Evolutionary conservation across 768 basidiomycete species (phyloP).

Genomic region (Gelatoporia subvermispora): DNA sequence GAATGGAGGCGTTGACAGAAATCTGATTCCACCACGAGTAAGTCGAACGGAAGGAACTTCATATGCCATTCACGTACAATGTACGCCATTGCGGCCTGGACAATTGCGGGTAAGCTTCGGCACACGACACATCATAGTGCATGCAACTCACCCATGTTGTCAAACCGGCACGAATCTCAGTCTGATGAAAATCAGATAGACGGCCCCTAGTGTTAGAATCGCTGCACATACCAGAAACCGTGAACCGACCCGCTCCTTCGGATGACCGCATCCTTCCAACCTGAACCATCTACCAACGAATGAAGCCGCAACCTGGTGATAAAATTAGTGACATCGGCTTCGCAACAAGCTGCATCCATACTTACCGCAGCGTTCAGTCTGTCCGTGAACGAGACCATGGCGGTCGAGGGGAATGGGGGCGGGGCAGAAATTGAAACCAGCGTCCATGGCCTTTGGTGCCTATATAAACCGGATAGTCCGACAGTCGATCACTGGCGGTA

Average conservation of each 20-base stretch:
- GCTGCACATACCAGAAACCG: conserved; percentile 25
- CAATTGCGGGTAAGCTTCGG: not conserved
- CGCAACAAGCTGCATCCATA: not conserved
- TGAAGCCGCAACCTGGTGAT: conserved; percentile 25
- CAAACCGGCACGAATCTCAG: conserved; percentile 72
- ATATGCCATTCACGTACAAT: conserved; percentile 43
- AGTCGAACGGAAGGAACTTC: not conserved
- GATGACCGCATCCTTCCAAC: conserved; percentile 30
- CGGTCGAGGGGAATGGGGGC: not conserved
- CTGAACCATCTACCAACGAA: conserved; percentile 28
- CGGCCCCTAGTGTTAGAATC: too few relatives aligned
- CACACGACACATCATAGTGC: not conserved
- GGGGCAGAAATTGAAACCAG: not conserved
- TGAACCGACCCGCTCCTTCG: conserved; percentile 27
- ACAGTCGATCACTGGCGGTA: too few relatives aligned
- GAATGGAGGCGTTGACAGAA: conserved; percentile 79
- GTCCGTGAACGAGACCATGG: conserved; percentile 18
- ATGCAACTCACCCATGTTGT: conserved; percentile 69
- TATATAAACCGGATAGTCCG: too few relatives aligned
- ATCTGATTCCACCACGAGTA: conserved; percentile 44
- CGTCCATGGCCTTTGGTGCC: not conserved
- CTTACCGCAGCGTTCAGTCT: conserved; percentile 20
- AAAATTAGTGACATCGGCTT: not conserved
- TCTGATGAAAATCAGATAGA: conserved; percentile 32
- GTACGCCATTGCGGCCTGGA: conserved; percentile 77